Percentiles rank a stretch among this genome's conserved stretches.
Evolutionary conservation across 495 filamentous ascomycete species (phyloP).

Genomic region (Pyrenula aspistea): DNA sequence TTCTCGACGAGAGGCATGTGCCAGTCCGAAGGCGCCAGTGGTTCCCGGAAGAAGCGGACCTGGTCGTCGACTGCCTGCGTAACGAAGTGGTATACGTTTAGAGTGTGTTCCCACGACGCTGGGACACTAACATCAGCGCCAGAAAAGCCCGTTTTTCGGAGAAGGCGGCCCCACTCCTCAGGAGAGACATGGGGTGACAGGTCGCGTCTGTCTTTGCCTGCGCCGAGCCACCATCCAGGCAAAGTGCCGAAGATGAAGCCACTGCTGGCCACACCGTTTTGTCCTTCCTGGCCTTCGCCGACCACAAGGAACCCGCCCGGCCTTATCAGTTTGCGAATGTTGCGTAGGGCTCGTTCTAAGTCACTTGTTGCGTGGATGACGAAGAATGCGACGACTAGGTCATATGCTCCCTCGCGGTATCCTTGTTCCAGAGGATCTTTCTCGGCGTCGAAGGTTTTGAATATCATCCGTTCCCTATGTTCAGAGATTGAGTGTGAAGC

Average conservation of each 20-base stretch:
- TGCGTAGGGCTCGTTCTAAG: conserved; percentile 2
- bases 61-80: conserved; percentile 32
- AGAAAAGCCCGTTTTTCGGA: conserved; percentile 30
- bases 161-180: conserved; percentile 24
- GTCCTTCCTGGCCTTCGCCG: too few species aligned
- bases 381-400: conserved; percentile 24
- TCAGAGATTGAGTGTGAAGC: conserved; percentile 8
- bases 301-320: conserved; percentile 42
- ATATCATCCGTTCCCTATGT: conserved; percentile 23
- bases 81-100: too few species aligned
- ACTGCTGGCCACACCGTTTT: too few species aligned
- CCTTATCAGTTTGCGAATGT: conserved; percentile 25
- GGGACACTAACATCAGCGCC: conserved; percentile 32
- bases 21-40: conserved; percentile 1
- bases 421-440: conserved; percentile 26
- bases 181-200: conserved; percentile 21
- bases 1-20: conserved; percentile 4
- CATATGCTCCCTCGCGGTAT: conserved; percentile 27
- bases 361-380: conserved; percentile 7
- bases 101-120: too few species aligned
- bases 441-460: conserved; percentile 31
- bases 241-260: conserved; percentile 11
- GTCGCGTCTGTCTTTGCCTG: conserved; percentile 25
- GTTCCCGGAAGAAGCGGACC: conserved; percentile 19
- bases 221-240: conserved; percentile 24